Conservation (phyloP, 2,329 filamentous ascomycete species). For the Aspergillus quadrilineatus region DNA sequence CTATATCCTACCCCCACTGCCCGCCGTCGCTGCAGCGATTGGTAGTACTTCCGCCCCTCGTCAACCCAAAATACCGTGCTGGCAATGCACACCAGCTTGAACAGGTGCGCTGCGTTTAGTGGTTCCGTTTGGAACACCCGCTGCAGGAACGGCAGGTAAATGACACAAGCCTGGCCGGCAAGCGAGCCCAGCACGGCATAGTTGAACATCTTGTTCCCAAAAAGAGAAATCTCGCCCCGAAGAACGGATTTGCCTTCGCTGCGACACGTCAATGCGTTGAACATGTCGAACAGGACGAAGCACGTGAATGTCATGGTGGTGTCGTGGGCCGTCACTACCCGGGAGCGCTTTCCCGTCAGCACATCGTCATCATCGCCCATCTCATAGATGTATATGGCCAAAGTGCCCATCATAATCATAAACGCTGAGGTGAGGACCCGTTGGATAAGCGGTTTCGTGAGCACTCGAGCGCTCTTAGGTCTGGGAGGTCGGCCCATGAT, state of each 20-base stretch:
- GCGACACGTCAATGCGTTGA: slow-evolving; percentile 91
- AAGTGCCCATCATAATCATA: slow-evolving; percentile 89
- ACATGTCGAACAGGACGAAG: slow-evolving; percentile 99
- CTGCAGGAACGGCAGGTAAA: slow-evolving; percentile 93
- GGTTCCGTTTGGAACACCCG: slow-evolving; percentile 95
- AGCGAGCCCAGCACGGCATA: slow-evolving; percentile 87
- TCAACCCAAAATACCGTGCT: slow-evolving; percentile 96
- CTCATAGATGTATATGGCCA: slow-evolving; percentile 86
- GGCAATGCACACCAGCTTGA: slow-evolving; percentile 70
- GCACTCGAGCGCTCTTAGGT: slow-evolving; percentile 79
- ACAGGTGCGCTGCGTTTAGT: slow-evolving; percentile 69
- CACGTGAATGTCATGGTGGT: slow-evolving; percentile 99
- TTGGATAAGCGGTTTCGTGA: slow-evolving; percentile 78
- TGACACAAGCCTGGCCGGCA: slow-evolving; percentile 81
- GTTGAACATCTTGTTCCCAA: slow-evolving; percentile 92
- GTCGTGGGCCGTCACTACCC: slow-evolving; percentile 82
- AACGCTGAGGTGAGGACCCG: slow-evolving; percentile 83
- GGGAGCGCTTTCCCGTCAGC: slow-evolving; percentile 39
- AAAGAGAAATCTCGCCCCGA: slow-evolving; percentile 76
- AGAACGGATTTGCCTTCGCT: slow-evolving; percentile 88
- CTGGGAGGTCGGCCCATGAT: slow-evolving; percentile 92
- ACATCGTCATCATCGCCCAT: slow-evolving; percentile 68
- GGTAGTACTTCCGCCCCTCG: slow-evolving; percentile 75
- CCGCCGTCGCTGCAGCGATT: slow-evolving; percentile 31
- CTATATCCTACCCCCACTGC: slow-evolving; percentile 42